These are phyloP conservation scores for Penicillium tannophilum DNA, from an alignment of 495 filamentous ascomycete genomes.

Conservation along the genomic window DNA sequence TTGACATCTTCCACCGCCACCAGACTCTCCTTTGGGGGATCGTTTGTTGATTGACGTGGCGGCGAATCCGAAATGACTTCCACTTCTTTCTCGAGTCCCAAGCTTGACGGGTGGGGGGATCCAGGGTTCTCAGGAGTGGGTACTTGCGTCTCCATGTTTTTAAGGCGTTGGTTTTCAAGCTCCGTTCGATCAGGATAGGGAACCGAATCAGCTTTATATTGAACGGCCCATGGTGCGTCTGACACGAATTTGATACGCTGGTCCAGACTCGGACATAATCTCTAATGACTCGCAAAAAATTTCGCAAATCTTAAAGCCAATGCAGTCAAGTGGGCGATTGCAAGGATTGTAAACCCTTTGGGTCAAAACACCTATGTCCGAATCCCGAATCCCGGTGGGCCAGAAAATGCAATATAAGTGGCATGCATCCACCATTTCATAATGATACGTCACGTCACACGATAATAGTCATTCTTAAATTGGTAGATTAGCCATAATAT, in stretches of 20 bases:
- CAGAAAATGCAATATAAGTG: background rate
- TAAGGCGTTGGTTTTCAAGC: background rate
- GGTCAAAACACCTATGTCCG: background rate
- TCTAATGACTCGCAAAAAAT: background rate
- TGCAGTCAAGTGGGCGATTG: too few species aligned
- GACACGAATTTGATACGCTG: too few species aligned
- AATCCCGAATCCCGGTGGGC: background rate
- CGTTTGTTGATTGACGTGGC: background rate
- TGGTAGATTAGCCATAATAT: too few species aligned
- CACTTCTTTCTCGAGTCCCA: background rate
- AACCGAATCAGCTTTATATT: background rate
- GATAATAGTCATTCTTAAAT: too few species aligned
- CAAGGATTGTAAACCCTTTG: too few species aligned
- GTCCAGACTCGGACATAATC: background rate
- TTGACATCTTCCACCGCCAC: background rate
- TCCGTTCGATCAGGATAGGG: background rate
- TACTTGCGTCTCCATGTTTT: background rate
- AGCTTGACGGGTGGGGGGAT: background rate
- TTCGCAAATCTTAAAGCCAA: too few species aligned
- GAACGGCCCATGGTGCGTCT: too few species aligned
- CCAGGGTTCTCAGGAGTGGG: background rate
- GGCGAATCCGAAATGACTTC: background rate
- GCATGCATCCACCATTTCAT: too few species aligned
- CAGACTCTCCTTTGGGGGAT: background rate
- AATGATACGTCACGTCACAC: too few species aligned